phyloP scores from a whole-genome alignment of 1,284 basidiomycete species.

The Phlebopus sp. region DNA sequence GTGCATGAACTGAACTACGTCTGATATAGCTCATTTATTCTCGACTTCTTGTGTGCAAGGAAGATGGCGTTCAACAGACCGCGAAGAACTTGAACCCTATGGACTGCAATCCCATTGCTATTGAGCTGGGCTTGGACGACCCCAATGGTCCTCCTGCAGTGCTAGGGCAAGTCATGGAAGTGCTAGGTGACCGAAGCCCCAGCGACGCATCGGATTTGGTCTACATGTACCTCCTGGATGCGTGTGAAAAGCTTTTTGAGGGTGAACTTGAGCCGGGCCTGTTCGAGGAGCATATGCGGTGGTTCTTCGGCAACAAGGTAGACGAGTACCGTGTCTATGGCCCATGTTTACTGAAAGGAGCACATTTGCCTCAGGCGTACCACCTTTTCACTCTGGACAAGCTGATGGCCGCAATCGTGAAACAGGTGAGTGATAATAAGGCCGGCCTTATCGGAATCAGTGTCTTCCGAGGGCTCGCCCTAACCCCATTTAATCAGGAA shows the following conservation, averaged over 20 bases:
- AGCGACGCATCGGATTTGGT: constrained; percentile 56
- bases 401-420: constrained; percentile 82
- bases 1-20: constrained; percentile 6
- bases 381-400: constrained; percentile 91
- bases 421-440: constrained; percentile 60
- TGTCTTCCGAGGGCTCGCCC: not conserved
- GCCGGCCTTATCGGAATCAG: not conserved
- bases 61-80: constrained; percentile 65
- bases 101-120: constrained; percentile 68
- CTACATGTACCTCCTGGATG: constrained; percentile 86
- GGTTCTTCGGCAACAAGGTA: constrained; percentile 96
- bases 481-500: not conserved
- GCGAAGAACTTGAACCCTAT: constrained; percentile 57
- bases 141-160: constrained; percentile 70
- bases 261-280: constrained; percentile 86
- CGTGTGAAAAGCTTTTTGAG: constrained; percentile 94
- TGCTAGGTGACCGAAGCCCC: constrained; percentile 35
- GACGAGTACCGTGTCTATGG: constrained; percentile 26
- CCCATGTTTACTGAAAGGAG: constrained; percentile 20
- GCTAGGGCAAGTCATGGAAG: constrained; percentile 60
- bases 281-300: constrained; percentile 94
- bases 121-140: constrained; percentile 72
- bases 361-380: constrained; percentile 58
- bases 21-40: constrained; percentile 78
- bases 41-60: constrained; percentile 85